Conservation (phyloP, 805 yeast species). For the Wickerhamomyces ciferrii region DNA sequence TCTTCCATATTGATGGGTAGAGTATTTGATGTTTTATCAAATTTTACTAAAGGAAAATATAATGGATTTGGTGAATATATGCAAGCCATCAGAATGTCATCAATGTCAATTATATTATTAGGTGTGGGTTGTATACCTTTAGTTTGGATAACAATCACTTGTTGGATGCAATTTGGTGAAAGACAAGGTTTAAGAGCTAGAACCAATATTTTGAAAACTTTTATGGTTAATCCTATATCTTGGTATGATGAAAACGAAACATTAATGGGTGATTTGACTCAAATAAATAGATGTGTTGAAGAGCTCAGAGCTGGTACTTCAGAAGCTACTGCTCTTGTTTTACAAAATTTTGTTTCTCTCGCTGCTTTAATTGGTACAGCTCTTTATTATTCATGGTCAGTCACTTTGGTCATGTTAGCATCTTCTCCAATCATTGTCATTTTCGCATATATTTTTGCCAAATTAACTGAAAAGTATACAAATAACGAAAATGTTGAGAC, state of each 20-base stretch:
- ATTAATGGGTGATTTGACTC: slow-evolving; percentile 59
- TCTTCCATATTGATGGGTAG: slow-evolving; percentile 63
- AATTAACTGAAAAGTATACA: slow-evolving; percentile 43
- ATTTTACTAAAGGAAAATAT: slow-evolving; percentile 27
- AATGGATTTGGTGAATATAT: slow-evolving; percentile 26
- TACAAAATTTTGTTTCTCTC: slow-evolving; percentile 49
- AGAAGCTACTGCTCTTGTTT: slow-evolving; percentile 54
- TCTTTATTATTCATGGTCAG: slow-evolving; percentile 76
- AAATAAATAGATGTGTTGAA: slow-evolving; percentile 67
- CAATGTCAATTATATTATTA: slow-evolving; percentile 36
- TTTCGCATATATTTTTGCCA: slow-evolving; percentile 45
- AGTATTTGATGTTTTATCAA: slow-evolving; percentile 44
- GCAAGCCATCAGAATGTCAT: slow-evolving; percentile 29
- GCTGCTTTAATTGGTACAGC: slow-evolving; percentile 57
- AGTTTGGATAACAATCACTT: slow-evolving; percentile 48
- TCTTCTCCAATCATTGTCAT: slow-evolving; percentile 63
- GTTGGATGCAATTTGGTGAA: slow-evolving; percentile 74
- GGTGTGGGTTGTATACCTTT: slow-evolving; percentile 41
- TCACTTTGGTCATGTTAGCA: slow-evolving; percentile 74
- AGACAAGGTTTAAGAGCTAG: slow-evolving; percentile 58
- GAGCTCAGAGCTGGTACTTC: slow-evolving; percentile 65
- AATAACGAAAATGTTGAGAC: slow-evolving; percentile 51
- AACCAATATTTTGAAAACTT: slow-evolving; percentile 31
- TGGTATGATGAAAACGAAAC: slow-evolving; percentile 63
- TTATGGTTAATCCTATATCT: slow-evolving; percentile 39